A percentile compares a stretch with the other conserved stretches of the same genome.
phyloP scores from a whole-genome alignment of 495 filamentous ascomycete species.

The Trichoderma erinaceum region DNA sequence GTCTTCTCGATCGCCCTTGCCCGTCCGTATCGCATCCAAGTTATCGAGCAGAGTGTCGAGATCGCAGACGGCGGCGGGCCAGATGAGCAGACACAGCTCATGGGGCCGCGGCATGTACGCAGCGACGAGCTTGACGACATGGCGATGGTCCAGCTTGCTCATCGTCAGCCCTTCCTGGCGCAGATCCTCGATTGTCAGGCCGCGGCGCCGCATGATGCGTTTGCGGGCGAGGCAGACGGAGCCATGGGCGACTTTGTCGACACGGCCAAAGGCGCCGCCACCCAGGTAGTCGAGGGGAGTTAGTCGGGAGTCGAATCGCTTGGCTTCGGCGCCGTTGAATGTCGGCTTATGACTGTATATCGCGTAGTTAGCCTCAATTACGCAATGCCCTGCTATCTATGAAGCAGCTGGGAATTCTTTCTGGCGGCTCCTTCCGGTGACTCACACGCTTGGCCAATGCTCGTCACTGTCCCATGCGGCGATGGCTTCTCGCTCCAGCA shows the following conservation, averaged over 20 bases:
- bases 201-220: slow-evolving; percentile 24
- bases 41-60: slow-evolving; percentile 34
- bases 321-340: slow-evolving; percentile 25
- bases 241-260: slow-evolving; percentile 30
- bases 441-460: slow-evolving; percentile 10
- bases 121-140: slow-evolving; percentile 38
- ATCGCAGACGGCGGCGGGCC: slow-evolving; percentile 39
- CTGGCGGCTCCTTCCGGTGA: not conserved
- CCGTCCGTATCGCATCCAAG: slow-evolving; percentile 28
- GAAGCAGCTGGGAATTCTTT: not conserved
- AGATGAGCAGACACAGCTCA: slow-evolving; percentile 35
- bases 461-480: not conserved
- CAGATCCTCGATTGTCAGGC: slow-evolving; percentile 25
- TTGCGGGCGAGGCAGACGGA: slow-evolving; percentile 32
- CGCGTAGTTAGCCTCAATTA: not conserved
- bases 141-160: slow-evolving; percentile 37
- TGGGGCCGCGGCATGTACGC: slow-evolving; percentile 31
- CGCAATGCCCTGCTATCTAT: not conserved
- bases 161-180: slow-evolving; percentile 38
- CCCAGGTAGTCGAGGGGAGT: slow-evolving; percentile 26
- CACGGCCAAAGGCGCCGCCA: slow-evolving; percentile 29
- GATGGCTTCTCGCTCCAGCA: slow-evolving; percentile 2
- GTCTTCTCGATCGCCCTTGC: slow-evolving; percentile 29
- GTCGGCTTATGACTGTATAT: not conserved
- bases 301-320: slow-evolving; percentile 29